phyloP scores from a whole-genome alignment of 176 grass and related monocot species.

The Eleusine coracana region DNA sequence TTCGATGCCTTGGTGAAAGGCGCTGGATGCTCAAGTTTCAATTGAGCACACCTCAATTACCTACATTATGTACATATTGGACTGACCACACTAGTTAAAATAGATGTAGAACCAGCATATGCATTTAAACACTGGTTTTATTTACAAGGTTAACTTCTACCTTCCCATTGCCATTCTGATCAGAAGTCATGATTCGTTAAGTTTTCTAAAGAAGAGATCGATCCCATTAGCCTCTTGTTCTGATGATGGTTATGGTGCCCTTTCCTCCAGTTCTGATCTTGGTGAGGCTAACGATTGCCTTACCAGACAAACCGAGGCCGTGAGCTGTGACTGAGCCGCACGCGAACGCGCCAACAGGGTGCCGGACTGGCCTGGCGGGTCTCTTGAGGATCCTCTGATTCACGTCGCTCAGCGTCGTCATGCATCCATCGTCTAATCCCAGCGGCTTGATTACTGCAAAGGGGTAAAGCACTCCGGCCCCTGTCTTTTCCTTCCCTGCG shows the following conservation, averaged over 20 bases:
- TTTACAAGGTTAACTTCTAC: constrained; percentile 13
- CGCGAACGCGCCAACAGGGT: constrained; percentile 77
- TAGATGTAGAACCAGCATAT: not conserved
- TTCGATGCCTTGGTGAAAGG: not conserved
- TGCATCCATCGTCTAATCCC: constrained; percentile 55
- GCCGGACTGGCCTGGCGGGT: constrained; percentile 67
- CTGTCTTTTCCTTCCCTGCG: constrained; percentile 43
- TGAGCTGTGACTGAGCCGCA: constrained; percentile 42
- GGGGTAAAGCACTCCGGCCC: constrained; percentile 54
- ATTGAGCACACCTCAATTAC: not conserved
- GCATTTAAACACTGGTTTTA: constrained; percentile 15
- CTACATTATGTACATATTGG: not conserved
- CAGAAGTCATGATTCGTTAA: not conserved
- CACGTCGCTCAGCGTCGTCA: constrained; percentile 71
- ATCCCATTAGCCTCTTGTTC: constrained; percentile 68
- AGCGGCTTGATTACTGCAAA: constrained; percentile 80
- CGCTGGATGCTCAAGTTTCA: not conserved
- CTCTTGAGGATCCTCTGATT: constrained; percentile 72
- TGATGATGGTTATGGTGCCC: constrained; percentile 85
- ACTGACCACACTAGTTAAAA: not conserved
- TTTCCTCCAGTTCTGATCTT: constrained; percentile 81
- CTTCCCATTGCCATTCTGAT: not conserved
- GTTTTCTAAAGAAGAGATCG: not conserved
- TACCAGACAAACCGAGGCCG: constrained; percentile 73
- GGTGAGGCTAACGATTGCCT: constrained; percentile 69